Conservation (phyloP, 2,329 filamentous ascomycete species). For the Pseudogymnoascus destructans region DNA sequence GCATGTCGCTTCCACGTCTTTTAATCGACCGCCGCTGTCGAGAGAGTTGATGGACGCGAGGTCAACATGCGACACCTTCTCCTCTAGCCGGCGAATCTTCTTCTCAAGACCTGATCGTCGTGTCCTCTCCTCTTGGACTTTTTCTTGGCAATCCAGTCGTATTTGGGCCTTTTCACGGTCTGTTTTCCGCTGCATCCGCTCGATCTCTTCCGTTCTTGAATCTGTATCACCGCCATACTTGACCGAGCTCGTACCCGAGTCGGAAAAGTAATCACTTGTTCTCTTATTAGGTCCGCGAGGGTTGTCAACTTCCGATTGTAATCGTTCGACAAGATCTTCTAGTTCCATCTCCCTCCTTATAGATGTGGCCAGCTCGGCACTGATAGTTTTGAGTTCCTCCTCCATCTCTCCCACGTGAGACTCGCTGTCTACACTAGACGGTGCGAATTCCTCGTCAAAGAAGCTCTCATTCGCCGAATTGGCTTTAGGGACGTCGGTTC, state of each 20-base stretch:
- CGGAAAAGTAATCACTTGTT: slow-evolving; percentile 96
- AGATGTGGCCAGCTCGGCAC: slow-evolving; percentile 78
- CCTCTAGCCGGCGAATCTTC: slow-evolving; percentile 72
- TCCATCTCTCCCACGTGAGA: slow-evolving; percentile 73
- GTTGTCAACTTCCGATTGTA: slow-evolving; percentile 64
- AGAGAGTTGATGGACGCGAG: slow-evolving; percentile 40
- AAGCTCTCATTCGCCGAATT: slow-evolving; percentile 30
- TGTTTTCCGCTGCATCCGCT: slow-evolving; percentile 66
- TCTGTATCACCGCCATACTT: slow-evolving; percentile 58
- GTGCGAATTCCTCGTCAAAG: slow-evolving; percentile 23
- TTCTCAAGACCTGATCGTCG: slow-evolving; percentile 64
- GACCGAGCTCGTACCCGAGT: slow-evolving; percentile 79
- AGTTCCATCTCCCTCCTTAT: slow-evolving; percentile 93
- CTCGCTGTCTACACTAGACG: slow-evolving; percentile 30
- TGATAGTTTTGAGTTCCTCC: slow-evolving; percentile 86
- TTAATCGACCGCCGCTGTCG: slow-evolving; percentile 48
- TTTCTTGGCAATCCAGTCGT: slow-evolving; percentile 70
- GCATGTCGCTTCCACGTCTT: slow-evolving; percentile 65
- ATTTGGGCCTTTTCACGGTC: slow-evolving; percentile 88
- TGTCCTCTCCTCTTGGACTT: slow-evolving; percentile 74
- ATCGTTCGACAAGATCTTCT: slow-evolving; percentile 80
- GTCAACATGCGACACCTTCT: slow-evolving; percentile 52
- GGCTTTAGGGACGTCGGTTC: slow-evolving; percentile 25
- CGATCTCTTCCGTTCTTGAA: slow-evolving; percentile 56
- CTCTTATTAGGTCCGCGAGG: slow-evolving; percentile 48